Evolutionary conservation across 306 rosid species (phyloP), one percentile per base, ranked within the genome.

Genomic region (Ceratonia siliqua): DNA sequence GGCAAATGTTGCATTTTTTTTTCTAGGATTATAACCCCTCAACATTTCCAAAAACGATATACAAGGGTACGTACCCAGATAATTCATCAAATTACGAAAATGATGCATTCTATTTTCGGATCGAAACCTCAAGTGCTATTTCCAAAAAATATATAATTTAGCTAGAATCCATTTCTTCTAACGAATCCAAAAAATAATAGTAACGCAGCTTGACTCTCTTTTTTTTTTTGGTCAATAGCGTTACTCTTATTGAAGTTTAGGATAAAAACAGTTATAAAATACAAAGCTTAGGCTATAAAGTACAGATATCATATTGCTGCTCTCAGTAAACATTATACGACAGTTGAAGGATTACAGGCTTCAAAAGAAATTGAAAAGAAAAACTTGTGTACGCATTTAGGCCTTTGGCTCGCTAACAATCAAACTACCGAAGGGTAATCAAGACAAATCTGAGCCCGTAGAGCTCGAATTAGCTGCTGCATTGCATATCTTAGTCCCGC

Each of bases 401-500:
- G 71, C 70, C 33, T 35, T 48, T 18, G 77, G 38, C 57, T 6
- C 48, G 36, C 66, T 61, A 53, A 52, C 14, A 43, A 17, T 33
- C 45, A 21, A 33, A 41, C 32, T n/a, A n/a, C n/a, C n/a, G 10
- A 1, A 12, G 8, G 33, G 25, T 20, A 53, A 62, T 30, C 49
- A 78, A 28, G 25, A 45, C 66, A 68, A 61, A 30, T 22, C 15
- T 32, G 8, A 27, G 73, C 1, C 27, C 35, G 61, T 24, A 53
- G 35, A 80, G 14, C 17, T 32, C 41, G 72, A 36, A 68, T 78
- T 70, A 89, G 76, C 39, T 78, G 74, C 79, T 36, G 74, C 89
- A 87, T 62, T 36, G 74, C 89, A 87, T 62, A 88, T 85, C 84
- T 86, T 94, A n/a, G 89, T 94, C 30, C 96, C 99, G 61, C 85